Conservation (phyloP, 306 rosid genomes). For the Gastrolobium villosum region DNA sequence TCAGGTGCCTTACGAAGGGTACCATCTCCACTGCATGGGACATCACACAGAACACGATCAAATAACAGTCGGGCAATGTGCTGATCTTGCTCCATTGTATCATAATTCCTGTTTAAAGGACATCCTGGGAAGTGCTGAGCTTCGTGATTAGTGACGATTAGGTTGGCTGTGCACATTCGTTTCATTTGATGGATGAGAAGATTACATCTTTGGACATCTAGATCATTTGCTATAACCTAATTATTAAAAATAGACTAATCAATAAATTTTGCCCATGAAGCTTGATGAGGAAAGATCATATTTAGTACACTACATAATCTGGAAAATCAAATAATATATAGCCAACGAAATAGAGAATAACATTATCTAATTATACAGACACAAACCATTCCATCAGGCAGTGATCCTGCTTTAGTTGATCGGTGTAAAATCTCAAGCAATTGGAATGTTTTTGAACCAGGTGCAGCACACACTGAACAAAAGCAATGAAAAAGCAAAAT, state of each 20-base stretch:
- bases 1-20: slow-evolving; percentile 99
- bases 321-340: slow-evolving; percentile 30
- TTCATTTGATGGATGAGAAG: slow-evolving; percentile 97
- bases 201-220: slow-evolving; percentile 94
- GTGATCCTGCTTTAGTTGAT: slow-evolving; percentile 70
- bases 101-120: slow-evolving; percentile 54
- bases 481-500: slow-evolving; percentile 29
- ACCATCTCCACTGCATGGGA: slow-evolving; percentile 98
- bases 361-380: slow-evolving; percentile 23
- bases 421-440: slow-evolving; percentile 86
- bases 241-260: slow-evolving; percentile 43
- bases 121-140: slow-evolving; percentile 98
- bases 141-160: slow-evolving; percentile 92
- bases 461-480: slow-evolving; percentile 96
- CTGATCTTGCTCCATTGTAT: slow-evolving; percentile 49
- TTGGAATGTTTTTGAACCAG: slow-evolving; percentile 98
- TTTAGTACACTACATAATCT: not conserved
- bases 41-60: slow-evolving; percentile 95
- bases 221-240: slow-evolving; percentile 96
- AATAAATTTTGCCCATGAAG: slow-evolving; percentile 41
- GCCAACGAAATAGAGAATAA: slow-evolving; percentile 30
- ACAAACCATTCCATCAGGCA: slow-evolving; percentile 92
- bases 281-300: slow-evolving; percentile 36
- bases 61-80: slow-evolving; percentile 64
- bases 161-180: slow-evolving; percentile 93